Base-by-base conservation (phyloP, 257 asterid genomes). In the Lycium ferocissimum region DNA sequence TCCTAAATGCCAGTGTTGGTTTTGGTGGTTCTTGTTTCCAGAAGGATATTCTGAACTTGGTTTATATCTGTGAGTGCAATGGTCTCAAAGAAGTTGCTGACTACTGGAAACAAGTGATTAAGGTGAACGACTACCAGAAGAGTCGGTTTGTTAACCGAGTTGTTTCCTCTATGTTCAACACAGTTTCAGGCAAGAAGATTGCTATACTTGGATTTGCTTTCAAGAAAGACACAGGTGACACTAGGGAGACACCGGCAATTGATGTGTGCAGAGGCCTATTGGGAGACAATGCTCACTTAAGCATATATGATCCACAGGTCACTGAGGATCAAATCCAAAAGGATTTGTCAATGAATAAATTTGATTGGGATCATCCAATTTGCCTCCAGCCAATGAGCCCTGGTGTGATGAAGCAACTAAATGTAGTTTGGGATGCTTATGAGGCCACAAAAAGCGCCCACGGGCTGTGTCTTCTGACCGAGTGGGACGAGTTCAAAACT, bases 21-120 rank as follows among this genome's bases (percentile, higher is more conserved):
- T 90, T 90, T 81, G 91, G 93, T 14, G 93, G 93, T 38, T 90
- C 93, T 78, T 87, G 91, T 82, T 90, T 89, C 78, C 93, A 90
- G 85, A 89, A 89, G 87, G 93, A 89, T 73, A 89, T 90, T 56
- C 87, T 90, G 62, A 90, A 86, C 88, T 83, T 90, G 75, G 89
- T 90, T 56, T 90, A 90, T 83, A 90, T 90, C 33, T 90, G 93
- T 26, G 90, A 90, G 63, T 90, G 93, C 89, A 90, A 86, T 65
- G 90, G 91, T 59, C 90, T 90, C 13, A 83, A 86, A 22, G 91
- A 88, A 76, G 92, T 90, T 59, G 91, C 91, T 7, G 83, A 86
- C 71, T 88, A 88, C 85, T 90, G 91, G 90, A 90, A 88, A 83
- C 91, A 87, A 75, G 93, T 90, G 56, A 88, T 90, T 63, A 86